These are phyloP conservation scores for Pseudogymnoascus sp. DNA, from an alignment of 2,329 filamentous ascomycete genomes.

Conservation along the genomic window DNA sequence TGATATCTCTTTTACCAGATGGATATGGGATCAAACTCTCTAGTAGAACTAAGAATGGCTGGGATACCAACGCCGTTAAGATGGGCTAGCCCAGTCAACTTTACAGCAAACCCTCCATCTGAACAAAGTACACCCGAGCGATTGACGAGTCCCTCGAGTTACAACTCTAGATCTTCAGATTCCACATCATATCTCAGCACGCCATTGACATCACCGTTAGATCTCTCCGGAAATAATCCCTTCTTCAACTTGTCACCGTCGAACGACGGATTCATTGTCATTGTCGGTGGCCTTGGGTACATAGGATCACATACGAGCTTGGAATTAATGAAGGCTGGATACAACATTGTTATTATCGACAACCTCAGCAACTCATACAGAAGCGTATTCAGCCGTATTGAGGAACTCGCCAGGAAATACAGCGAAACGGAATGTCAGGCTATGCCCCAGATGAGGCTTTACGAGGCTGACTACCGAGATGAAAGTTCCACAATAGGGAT, in stretches of 20 bases:
- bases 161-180: too few relatives aligned
- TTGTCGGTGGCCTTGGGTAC: constrained; percentile 40
- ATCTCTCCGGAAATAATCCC: too few relatives aligned
- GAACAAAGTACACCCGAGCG: too few relatives aligned
- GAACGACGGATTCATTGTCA: constrained; percentile 25
- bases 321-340: constrained; percentile 39
- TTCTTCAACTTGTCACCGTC: constrained; percentile 16
- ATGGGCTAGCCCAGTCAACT: too few relatives aligned
- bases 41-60: too few relatives aligned
- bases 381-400: constrained; percentile 12
- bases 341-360: constrained; percentile 19
- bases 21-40: too few relatives aligned
- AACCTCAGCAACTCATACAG: constrained; percentile 13
- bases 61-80: too few relatives aligned
- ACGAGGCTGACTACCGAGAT: constrained; percentile 24
- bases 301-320: constrained; percentile 43
- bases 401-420: constrained; percentile 18
- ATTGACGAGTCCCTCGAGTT: too few relatives aligned
- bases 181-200: too few relatives aligned
- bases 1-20: too few relatives aligned
- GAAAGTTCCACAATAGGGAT: constrained; percentile 17
- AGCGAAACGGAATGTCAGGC: constrained; percentile 8
- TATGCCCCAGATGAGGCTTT: constrained; percentile 16
- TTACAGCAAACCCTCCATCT: too few relatives aligned
- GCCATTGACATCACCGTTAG: too few relatives aligned